Evolutionary conservation across 1,139 yeast genomes (phyloP), one percentile per base, ranked within the genome.

Genomic region (Debaryomycetaceae sp.): DNA sequence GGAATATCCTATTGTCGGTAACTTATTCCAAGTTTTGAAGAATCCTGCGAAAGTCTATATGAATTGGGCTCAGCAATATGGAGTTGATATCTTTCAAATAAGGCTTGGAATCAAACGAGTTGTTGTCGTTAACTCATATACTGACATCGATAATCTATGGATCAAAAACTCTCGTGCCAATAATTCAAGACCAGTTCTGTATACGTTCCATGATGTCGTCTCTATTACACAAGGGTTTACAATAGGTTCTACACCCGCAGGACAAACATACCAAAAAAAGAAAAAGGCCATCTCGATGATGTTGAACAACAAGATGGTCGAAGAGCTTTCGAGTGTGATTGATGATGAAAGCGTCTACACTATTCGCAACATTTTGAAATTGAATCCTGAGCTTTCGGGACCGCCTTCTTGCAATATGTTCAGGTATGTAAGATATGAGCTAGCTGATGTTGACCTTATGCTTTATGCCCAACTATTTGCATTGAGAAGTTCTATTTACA

Each of bases 221-320:
- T 83, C 90, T 0, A 64, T 76, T 5, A 74, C 83, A 0, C 85
- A 81, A 45, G 83, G 83, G 1, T 81, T 76, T 50, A 87, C 95
- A 0, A 75, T 87, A 27, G 95, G 95, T 0, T 83, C 95, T 0
- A 85, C 93, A 0, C 95, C 95, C 1, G 80, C 75, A 56, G 78
- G 86, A 1, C 68, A 65, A 1, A 70, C 83, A 2, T 85, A 74
- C 55, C 68, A 70, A 48, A 66, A 65, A 23, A 76, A 80, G 57
- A 76, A 83, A 53, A 83, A 80, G 54, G 73, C 75, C 6, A 68
- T 85, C 24, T 73, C 83, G 0, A 68, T 71, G 45, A 70, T 73
- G 5, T 64, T 85, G 46, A 81, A 78, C 55, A 70, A 60, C 42
- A 62, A 51, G 36, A 59, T 58, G 38, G 66, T 70, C 11, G 64